Conservation (phyloP, 2,329 filamentous ascomycete genomes). For the Penicillium sp. region DNA sequence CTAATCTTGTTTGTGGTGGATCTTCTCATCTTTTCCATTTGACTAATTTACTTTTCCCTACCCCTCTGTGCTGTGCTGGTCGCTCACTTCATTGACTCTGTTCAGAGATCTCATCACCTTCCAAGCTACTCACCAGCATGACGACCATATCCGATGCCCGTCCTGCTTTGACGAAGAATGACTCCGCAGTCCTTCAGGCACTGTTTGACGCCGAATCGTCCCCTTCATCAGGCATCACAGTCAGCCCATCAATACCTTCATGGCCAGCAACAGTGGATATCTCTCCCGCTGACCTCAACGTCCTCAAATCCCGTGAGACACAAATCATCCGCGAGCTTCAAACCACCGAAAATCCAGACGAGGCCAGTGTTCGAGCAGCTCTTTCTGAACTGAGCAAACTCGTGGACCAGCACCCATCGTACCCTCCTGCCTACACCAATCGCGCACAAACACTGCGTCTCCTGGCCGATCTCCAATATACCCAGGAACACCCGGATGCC, state of each 20-base stretch:
- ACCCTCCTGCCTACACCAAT: slow-evolving; percentile 52
- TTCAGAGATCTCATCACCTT: too few species aligned
- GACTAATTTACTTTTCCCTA: too few species aligned
- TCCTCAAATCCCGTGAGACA: slow-evolving; percentile 36
- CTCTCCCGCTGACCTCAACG: slow-evolving; percentile 29
- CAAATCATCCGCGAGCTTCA: slow-evolving; percentile 38
- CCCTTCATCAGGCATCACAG: slow-evolving; percentile 32
- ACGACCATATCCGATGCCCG: slow-evolving; percentile 17
- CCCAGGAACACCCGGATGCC: neutral
- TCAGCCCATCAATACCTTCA: slow-evolving; percentile 35
- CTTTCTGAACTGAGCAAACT: slow-evolving; percentile 39
- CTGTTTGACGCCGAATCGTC: slow-evolving; percentile 44
- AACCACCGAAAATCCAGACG: slow-evolving; percentile 12
- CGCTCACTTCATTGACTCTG: too few species aligned
- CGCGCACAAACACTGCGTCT: slow-evolving; percentile 47
- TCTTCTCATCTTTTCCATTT: too few species aligned
- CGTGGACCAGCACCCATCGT: slow-evolving; percentile 40
- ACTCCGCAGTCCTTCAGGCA: slow-evolving; percentile 41
- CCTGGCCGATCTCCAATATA: slow-evolving; percentile 23
- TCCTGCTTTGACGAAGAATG: slow-evolving; percentile 37
- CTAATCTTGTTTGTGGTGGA: too few species aligned
- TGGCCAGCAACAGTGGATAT: slow-evolving; percentile 37
- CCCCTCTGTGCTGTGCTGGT: too few species aligned
- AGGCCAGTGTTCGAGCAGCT: slow-evolving; percentile 25
- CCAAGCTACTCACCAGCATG: slow-evolving; percentile 9